Percentiles rank a stretch among this genome's conserved stretches.
Conservation (phyloP, 2,329 filamentous ascomycete genomes). For the Fulvia fulva region DNA sequence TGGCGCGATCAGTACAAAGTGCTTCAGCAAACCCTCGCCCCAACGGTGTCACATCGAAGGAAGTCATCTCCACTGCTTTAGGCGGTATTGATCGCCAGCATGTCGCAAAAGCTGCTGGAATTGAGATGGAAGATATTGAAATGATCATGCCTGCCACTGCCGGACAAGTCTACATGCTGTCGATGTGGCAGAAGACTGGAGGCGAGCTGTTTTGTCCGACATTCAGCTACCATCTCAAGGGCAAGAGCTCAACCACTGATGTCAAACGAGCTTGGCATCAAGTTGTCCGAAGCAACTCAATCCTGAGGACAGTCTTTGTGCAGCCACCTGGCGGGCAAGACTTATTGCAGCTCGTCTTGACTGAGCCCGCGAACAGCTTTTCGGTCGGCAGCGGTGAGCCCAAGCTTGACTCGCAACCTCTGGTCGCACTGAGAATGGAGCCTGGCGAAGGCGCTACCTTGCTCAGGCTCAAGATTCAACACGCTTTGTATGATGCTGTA, state of each 20-base stretch:
- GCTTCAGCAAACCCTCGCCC: neutral
- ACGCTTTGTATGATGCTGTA: constrained; percentile 83
- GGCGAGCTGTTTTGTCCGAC: constrained; percentile 69
- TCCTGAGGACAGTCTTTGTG: constrained; percentile 67
- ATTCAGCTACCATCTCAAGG: constrained; percentile 59
- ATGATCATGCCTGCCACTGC: constrained; percentile 64
- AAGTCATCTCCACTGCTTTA: constrained; percentile 5
- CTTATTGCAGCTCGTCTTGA: constrained; percentile 61
- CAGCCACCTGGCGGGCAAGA: constrained; percentile 47
- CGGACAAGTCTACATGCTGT: constrained; percentile 78
- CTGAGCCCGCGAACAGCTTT: constrained; percentile 35
- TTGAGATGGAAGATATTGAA: constrained; percentile 50
- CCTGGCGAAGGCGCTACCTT: constrained; percentile 15
- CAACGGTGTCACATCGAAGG: constrained; percentile 15
- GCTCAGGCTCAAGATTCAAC: constrained; percentile 61
- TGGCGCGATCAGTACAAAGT: constrained; percentile 46
- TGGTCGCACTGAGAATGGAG: constrained; percentile 22
- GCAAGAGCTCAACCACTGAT: constrained; percentile 34
- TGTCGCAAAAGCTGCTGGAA: constrained; percentile 22
- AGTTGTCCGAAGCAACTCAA: constrained; percentile 54
- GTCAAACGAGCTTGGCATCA: constrained; percentile 59
- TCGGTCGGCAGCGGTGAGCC: constrained; percentile 18
- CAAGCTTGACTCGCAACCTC: constrained; percentile 14
- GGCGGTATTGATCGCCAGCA: neutral
- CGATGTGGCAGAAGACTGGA: constrained; percentile 64